These are phyloP conservation scores for Thermothelomyces thermophilus DNA, from an alignment of 2,329 filamentous ascomycete genomes.

Conservation along the genomic window DNA sequence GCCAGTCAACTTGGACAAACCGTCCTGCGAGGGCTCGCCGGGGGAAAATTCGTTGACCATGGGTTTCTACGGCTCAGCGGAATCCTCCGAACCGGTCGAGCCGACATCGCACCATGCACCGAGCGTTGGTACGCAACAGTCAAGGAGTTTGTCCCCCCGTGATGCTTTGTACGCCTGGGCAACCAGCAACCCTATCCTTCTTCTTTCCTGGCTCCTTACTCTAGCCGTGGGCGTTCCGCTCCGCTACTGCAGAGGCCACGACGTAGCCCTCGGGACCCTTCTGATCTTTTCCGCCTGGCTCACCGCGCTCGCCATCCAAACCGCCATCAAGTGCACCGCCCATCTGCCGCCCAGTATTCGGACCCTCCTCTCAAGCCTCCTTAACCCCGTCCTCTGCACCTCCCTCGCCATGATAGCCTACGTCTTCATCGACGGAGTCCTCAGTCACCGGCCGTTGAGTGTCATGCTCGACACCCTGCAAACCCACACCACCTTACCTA, in stretches of 20 bases:
- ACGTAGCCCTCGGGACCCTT: conserved; percentile 40
- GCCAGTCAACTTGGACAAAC: conserved; percentile 1
- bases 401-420: conserved; percentile 41
- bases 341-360: conserved; percentile 20
- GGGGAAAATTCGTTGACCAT: conserved; percentile 6
- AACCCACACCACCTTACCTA: conserved; percentile 28
- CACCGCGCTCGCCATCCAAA: conserved; percentile 34
- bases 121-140: too few relatives aligned
- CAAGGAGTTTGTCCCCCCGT: background rate
- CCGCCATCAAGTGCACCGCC: conserved; percentile 27
- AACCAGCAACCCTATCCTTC: conserved; percentile 27
- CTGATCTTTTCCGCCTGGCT: conserved; percentile 46
- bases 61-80: background rate
- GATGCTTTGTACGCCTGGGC: conserved; percentile 3
- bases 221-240: conserved; percentile 38
- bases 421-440: conserved; percentile 33
- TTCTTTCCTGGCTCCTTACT: conserved; percentile 29
- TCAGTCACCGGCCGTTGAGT: conserved; percentile 18
- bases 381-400: conserved; percentile 44
- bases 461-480: conserved; percentile 26
- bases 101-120: background rate
- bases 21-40: conserved; percentile 3
- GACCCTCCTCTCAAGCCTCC: conserved; percentile 33
- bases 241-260: conserved; percentile 29
- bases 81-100: conserved; percentile 4